phyloP scores from a whole-genome alignment of 176 grass and related monocot genomes.

The Luzula sylvatica region DNA sequence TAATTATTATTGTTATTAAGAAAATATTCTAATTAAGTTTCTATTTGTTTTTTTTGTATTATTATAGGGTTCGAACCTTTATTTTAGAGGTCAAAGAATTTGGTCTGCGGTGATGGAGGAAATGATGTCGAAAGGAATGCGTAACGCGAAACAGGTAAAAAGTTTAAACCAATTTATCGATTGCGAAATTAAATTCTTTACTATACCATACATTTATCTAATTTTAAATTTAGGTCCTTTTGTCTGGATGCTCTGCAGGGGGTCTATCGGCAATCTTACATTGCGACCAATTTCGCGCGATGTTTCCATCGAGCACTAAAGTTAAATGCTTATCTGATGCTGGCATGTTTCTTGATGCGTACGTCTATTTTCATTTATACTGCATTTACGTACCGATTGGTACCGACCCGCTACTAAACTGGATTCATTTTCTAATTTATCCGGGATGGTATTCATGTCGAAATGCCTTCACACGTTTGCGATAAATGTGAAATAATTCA shows the following conservation, averaged over 20 bases:
- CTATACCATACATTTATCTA: not conserved
- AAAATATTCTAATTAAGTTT: not conserved
- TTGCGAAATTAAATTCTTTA: not conserved
- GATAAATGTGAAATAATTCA: not conserved
- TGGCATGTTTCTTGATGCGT: conserved; percentile 82
- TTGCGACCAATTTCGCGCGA: conserved; percentile 59
- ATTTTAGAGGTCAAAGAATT: conserved; percentile 79
- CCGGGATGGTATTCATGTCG: no score
- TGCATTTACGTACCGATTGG: not conserved
- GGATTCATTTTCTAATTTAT: not conserved
- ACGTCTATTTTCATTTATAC: conserved; percentile 13
- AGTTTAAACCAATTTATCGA: conserved; percentile 7
- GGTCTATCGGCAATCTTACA: conserved; percentile 61
- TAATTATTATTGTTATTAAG: not conserved
- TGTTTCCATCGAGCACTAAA: conserved; percentile 30
- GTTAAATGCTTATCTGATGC: conserved; percentile 91
- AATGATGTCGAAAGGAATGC: conserved; percentile 67
- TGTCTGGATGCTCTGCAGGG: conserved; percentile 75
- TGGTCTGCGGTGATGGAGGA: conserved; percentile 52
- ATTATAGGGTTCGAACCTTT: conserved; percentile 26
- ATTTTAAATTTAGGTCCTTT: conserved; percentile 33
- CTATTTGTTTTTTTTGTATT: not conserved
- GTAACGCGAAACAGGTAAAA: conserved; percentile 29
- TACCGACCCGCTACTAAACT: not conserved
- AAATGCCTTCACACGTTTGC: not conserved